phyloP scores from a whole-genome alignment of 176 grass and related monocot species.

The Pontederia paniculata region DNA sequence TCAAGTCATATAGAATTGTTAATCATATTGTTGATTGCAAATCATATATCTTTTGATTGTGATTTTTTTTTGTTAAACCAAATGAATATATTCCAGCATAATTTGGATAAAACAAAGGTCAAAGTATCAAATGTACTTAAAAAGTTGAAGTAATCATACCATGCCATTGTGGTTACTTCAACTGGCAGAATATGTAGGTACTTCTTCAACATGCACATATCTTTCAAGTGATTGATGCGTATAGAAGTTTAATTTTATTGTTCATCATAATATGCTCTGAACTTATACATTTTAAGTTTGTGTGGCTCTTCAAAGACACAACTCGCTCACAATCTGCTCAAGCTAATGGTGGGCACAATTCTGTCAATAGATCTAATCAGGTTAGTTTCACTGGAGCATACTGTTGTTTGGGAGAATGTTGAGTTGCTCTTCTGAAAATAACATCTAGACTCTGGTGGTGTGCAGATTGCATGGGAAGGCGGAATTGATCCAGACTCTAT shows the following conservation, averaged over 20 bases:
- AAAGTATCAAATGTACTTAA: too few species aligned
- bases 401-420: neutral
- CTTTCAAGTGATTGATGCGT: neutral
- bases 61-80: too few species aligned
- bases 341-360: slow-evolving; percentile 13
- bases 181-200: too few species aligned
- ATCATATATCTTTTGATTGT: too few species aligned
- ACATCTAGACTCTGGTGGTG: neutral
- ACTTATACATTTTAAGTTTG: slow-evolving; percentile 10
- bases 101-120: too few species aligned
- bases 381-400: slow-evolving; percentile 17
- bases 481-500: slow-evolving; percentile 74
- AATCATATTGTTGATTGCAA: neutral
- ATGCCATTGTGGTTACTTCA: too few species aligned
- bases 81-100: too few species aligned
- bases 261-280: neutral
- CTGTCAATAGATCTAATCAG: slow-evolving; percentile 30
- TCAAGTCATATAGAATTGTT: neutral
- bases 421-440: neutral
- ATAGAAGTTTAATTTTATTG: neutral
- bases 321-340: slow-evolving; percentile 19
- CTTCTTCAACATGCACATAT: too few species aligned
- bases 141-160: too few species aligned
- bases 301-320: slow-evolving; percentile 37
- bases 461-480: slow-evolving; percentile 42